These are phyloP conservation scores for Sphagnum contortum DNA, from an alignment of 225 moss, liverwort and hornwort species.

Conservation along the genomic window DNA sequence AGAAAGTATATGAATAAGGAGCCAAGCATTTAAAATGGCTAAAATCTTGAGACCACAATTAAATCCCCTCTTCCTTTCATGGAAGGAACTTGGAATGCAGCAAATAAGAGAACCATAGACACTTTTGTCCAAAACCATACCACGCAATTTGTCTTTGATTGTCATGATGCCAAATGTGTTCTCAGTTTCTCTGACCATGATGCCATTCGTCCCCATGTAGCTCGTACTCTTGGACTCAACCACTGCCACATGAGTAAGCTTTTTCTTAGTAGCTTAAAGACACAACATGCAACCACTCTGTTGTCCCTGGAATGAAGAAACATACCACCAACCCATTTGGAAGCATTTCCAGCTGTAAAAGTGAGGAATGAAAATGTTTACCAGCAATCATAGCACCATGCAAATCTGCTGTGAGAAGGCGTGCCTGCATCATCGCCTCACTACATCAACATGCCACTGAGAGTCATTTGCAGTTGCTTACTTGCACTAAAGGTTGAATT, in stretches of 20 bases:
- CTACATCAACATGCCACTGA: conserved; percentile 3
- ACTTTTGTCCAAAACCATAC: conserved; percentile 6
- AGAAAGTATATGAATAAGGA: no score
- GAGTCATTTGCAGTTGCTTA: no score
- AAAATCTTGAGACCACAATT: no score
- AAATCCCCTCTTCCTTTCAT: no score
- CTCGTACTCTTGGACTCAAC: conserved; percentile 56
- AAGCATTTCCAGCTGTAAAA: no score
- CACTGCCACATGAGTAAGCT: conserved; percentile 16
- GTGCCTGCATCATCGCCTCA: conserved; percentile 54
- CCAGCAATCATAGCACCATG: conserved; percentile 74
- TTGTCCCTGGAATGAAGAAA: no score
- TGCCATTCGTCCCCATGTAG: conserved; percentile 55
- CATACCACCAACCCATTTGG: no score
- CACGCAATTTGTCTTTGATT: conserved; percentile 44
- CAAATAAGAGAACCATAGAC: neutral
- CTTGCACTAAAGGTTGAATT: no score
- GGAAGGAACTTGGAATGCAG: neutral
- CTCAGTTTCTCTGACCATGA: conserved; percentile 82
- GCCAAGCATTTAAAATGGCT: no score
- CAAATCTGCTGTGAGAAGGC: conserved; percentile 72
- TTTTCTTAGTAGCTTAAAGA: no score
- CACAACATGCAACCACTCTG: neutral
- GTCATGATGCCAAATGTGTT: conserved; percentile 73
- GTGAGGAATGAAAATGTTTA: neutral